Base-by-base conservation (phyloP, 257 asterid genomes). In the Nicotiana attenuata region DNA sequence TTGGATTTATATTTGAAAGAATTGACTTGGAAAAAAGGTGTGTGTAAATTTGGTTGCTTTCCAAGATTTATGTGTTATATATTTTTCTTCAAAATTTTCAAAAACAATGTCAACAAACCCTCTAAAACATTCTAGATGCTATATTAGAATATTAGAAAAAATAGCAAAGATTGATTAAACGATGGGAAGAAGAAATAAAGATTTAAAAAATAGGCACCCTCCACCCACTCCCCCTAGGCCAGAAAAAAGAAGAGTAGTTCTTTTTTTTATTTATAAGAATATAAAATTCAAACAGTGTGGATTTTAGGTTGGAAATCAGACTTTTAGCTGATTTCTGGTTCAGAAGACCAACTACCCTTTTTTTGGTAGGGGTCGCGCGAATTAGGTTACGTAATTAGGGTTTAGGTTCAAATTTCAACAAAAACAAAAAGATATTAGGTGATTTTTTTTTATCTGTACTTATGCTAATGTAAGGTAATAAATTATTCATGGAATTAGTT, bases 241-340 rank as follows among this genome's bases (percentile, higher is more conserved):
- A 20, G 2, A 41, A n/a, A 5, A 41, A 1, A 20, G 33, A 55
- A 17, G 20, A 53, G 59, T 5, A 6, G 11, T 10, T 35, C 41
- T 5, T 31, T 31, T 31, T 0, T 31, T 31, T 7, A 38, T 38
- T 38, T 38, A 38, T 38, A 38, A 38, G 10, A 38, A 38, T 38
- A 14, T 35, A 71, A 68, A 69, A 69, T 4, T 71, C 35, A n/a
- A 71, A 45, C 47, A 6, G 28, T 22, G 35, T 41, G 35, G 22
- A 71, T 71, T 45, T 7, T 45, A 71, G 35, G 41, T 45, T 47
- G 61, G 22, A 41, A 45, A 45, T 73, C 5, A 7, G 79, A 73
- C 61, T 22, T 73, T 47, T 73, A 14, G 79, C 4, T 73, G 61
- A 73, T 73, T 73, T 73, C 61, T 47, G 14, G 79, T 73, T 73